phyloP scores from a whole-genome alignment of 805 yeast genomes.

The Wickerhamiella allomyrinae region DNA sequence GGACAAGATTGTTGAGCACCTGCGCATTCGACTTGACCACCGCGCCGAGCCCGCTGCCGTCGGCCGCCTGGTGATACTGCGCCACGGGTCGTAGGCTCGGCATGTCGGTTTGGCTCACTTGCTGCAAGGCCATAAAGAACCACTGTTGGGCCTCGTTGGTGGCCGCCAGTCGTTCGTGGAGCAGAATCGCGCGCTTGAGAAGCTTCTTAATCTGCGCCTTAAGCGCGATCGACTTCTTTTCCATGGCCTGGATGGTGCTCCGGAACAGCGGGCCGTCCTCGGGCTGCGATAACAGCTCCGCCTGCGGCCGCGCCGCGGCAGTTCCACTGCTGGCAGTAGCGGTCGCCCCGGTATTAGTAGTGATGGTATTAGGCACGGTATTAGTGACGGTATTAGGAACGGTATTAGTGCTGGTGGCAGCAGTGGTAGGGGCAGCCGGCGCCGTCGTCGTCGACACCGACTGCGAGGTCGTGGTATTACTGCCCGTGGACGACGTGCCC shows the following conservation, averaged over 20 bases:
- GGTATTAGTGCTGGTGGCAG: not conserved
- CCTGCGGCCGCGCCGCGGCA: conserved; percentile 19
- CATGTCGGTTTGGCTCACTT: conserved; percentile 22
- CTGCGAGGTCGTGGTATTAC: no score
- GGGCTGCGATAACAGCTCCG: conserved; percentile 22
- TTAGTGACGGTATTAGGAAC: not conserved
- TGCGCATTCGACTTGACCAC: conserved; percentile 16
- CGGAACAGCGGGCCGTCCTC: conserved; percentile 34
- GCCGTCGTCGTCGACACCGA: no score
- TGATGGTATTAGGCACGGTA: not conserved
- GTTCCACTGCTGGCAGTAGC: not conserved
- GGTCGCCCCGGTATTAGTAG: no score
- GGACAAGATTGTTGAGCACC: conserved; percentile 20
- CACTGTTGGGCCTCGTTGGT: conserved; percentile 24
- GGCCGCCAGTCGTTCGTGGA: conserved; percentile 23
- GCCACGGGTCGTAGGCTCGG: conserved; percentile 22
- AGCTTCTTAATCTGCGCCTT: conserved; percentile 26
- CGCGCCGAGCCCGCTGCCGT: conserved; percentile 18
- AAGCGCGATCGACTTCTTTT: conserved; percentile 24
- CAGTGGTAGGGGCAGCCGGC: no score
- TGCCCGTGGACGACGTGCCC: no score
- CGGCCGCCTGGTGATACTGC: conserved; percentile 18
- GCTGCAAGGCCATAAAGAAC: conserved; percentile 23
- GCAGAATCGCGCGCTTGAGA: conserved; percentile 24
- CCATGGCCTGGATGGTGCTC: conserved; percentile 27